Conservation (phyloP, 768 basidiomycete genomes). For the Pisolithus albus region DNA sequence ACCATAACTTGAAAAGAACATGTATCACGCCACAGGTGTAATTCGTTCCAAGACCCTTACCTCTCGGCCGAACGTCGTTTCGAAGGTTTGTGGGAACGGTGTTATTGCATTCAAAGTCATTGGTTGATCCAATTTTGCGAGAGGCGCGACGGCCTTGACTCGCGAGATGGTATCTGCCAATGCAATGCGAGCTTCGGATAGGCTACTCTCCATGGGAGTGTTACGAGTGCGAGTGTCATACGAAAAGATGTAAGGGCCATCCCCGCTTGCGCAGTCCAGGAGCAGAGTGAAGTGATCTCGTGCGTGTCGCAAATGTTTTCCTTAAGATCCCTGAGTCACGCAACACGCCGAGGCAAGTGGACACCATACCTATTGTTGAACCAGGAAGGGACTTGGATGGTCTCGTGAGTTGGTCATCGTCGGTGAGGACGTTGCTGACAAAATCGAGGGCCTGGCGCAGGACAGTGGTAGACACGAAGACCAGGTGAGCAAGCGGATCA, state of each 20-base stretch:
- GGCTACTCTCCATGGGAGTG: conserved; percentile 76
- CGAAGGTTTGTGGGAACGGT: conserved; percentile 65
- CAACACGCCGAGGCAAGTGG: background rate
- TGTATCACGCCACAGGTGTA: conserved; percentile 2
- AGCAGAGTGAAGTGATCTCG: conserved; percentile 76
- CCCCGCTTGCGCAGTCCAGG: conserved; percentile 43
- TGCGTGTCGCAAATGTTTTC: conserved; percentile 83
- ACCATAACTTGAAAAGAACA: conserved; percentile 60
- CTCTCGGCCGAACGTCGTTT: conserved; percentile 80
- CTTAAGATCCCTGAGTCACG: conserved; percentile 30
- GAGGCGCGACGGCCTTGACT: conserved; percentile 48
- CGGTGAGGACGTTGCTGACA: conserved; percentile 54
- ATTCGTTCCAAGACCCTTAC: conserved; percentile 29
- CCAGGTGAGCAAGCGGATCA: conserved; percentile 44
- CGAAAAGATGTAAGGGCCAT: conserved; percentile 49
- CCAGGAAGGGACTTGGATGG: conserved; percentile 76
- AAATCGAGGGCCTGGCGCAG: conserved; percentile 70
- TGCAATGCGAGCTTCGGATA: conserved; percentile 50
- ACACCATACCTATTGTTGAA: conserved; percentile 68
- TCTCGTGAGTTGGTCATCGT: conserved; percentile 62
- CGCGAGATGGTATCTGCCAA: conserved; percentile 49
- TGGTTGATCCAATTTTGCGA: conserved; percentile 43
- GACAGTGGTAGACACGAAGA: conserved; percentile 61
- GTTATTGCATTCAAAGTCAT: conserved; percentile 76
- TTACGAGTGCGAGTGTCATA: conserved; percentile 74